A percentile compares a stretch with the other conserved stretches of the same genome.
Evolutionary conservation across 169 alveolate species (phyloP).

Genomic region (Cryptosporidium baileyi): DNA sequence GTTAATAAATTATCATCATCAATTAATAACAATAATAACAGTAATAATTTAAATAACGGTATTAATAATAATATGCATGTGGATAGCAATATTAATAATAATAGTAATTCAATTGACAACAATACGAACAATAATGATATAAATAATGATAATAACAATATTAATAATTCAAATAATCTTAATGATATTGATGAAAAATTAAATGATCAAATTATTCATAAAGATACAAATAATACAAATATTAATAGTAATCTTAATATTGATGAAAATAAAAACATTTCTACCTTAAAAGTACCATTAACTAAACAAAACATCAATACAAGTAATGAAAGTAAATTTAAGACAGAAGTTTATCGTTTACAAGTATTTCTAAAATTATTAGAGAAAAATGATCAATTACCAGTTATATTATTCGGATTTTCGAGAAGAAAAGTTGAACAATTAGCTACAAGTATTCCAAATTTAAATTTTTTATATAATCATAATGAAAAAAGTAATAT

Average conservation of each 20-base stretch:
- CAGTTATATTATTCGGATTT: slow-evolving; percentile 94
- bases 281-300: not conserved
- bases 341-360: slow-evolving; percentile 82
- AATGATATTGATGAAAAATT: not conserved
- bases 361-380: slow-evolving; percentile 78
- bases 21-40: not conserved
- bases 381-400: slow-evolving; percentile 87
- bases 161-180: not conserved
- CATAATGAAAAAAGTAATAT: slow-evolving; percentile 84
- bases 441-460: slow-evolving; percentile 86
- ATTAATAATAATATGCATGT: not conserved
- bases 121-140: not conserved
- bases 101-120: not conserved
- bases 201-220: not conserved
- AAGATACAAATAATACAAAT: not conserved
- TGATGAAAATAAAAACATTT: not conserved
- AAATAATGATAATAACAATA: not conserved
- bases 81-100: not conserved
- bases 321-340: slow-evolving; percentile 37
- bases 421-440: slow-evolving; percentile 90
- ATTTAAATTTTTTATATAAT: slow-evolving; percentile 80
- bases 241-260: not conserved
- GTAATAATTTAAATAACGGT: not conserved
- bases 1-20: slow-evolving; percentile 5
- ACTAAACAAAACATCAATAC: not conserved